A percentile compares a stretch with the other conserved stretches of the same genome.
phyloP scores from a whole-genome alignment of 73 alveolate genomes.

The Paramecium pentaurelia region DNA sequence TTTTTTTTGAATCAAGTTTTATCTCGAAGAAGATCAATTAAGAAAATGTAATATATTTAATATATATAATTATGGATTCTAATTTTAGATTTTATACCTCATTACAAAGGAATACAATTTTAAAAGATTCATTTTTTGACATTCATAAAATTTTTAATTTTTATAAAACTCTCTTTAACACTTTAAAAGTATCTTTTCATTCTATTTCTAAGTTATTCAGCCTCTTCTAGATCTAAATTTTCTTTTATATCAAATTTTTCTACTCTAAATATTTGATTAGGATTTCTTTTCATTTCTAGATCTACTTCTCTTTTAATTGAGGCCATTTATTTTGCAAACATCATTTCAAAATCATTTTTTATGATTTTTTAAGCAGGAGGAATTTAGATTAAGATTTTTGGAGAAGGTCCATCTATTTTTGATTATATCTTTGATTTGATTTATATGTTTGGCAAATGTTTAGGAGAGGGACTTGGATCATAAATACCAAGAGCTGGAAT shows the following conservation, averaged over 20 bases:
- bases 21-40: too few species aligned
- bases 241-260: not conserved
- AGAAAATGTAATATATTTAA: too few species aligned
- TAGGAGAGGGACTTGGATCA: not conserved
- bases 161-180: not conserved
- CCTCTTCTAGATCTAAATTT: not conserved
- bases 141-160: not conserved
- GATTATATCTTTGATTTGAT: not conserved
- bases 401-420: not conserved
- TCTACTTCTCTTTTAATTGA: not conserved
- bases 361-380: not conserved
- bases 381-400: not conserved
- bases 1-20: too few species aligned
- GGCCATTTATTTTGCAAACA: not conserved
- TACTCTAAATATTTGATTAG: not conserved
- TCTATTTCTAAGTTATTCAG: not conserved
- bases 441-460: not conserved
- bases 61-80: too few species aligned
- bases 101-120: too few species aligned
- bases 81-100: too few species aligned
- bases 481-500: slow-evolving; percentile 20
- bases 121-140: not conserved
- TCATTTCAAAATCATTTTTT: slow-evolving; percentile 14
- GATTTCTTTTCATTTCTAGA: not conserved
- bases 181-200: not conserved